phyloP scores from a whole-genome alignment of 768 basidiomycete species.

The Tulasnella sp. region DNA sequence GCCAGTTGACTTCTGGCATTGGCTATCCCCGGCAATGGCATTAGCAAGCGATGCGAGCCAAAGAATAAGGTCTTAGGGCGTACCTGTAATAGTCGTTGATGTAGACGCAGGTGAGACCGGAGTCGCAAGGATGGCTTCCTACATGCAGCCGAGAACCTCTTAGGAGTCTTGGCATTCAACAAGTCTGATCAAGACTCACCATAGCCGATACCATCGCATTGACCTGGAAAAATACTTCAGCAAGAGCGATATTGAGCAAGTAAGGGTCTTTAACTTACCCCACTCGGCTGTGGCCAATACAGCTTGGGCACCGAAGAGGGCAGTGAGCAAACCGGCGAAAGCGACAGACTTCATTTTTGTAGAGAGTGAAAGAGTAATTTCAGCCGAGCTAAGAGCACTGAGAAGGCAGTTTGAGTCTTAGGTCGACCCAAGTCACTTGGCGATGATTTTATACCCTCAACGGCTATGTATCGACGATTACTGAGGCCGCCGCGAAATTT shows the following conservation, averaged over 20 bases:
- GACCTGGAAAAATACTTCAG: neutral
- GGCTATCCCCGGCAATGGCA: neutral
- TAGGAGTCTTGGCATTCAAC: neutral
- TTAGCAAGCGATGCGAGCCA: neutral
- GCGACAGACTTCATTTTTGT: constrained; percentile 6
- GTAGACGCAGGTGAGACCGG: constrained; percentile 12
- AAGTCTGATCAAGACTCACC: neutral
- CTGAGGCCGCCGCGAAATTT: neutral
- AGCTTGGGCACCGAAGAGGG: constrained; percentile 10
- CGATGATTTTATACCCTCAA: neutral
- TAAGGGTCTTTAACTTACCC: neutral
- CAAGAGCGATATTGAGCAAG: neutral
- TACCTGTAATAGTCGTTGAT: constrained; percentile 16
- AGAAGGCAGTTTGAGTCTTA: neutral
- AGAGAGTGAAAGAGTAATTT: neutral
- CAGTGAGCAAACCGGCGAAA: constrained; percentile 3
- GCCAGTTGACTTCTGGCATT: neutral
- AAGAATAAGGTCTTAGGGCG: neutral
- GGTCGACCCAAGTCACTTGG: neutral
- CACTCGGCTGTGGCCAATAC: neutral
- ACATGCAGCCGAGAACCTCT: neutral
- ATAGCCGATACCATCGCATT: neutral
- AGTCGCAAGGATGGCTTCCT: neutral
- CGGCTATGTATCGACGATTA: neutral
- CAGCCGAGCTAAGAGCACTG: neutral